These are phyloP conservation scores for Chaetomium sp. DNA, from an alignment of 2,329 filamentous ascomycete genomes.

Conservation along the genomic window DNA sequence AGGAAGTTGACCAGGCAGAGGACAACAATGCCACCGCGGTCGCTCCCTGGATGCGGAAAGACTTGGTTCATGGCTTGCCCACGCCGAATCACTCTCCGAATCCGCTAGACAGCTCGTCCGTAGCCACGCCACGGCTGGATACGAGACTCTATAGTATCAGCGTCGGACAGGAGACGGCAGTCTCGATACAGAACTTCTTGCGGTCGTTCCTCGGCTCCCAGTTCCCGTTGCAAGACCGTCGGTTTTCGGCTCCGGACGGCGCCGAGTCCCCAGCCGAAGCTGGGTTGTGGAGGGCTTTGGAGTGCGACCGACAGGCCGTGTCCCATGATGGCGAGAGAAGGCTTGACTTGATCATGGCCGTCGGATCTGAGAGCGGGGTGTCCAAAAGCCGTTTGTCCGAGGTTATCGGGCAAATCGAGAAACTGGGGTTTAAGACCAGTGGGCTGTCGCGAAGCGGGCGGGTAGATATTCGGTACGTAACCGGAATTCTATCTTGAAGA, in stretches of 20 bases:
- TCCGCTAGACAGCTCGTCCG: constrained; percentile 26
- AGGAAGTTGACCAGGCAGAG: background rate
- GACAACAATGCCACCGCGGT: background rate
- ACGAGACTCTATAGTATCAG: constrained; percentile 52
- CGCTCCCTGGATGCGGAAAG: constrained; percentile 14
- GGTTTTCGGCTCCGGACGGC: constrained; percentile 51
- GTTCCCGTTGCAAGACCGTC: constrained; percentile 52
- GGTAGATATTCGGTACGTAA: constrained; percentile 59
- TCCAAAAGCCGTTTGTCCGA: constrained; percentile 51
- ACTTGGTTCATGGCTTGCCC: constrained; percentile 32
- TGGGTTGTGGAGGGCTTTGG: constrained; percentile 56
- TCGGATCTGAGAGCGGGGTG: constrained; percentile 60
- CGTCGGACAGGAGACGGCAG: constrained; percentile 48
- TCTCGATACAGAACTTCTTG: constrained; percentile 60
- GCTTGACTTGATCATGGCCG: constrained; percentile 61
- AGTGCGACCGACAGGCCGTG: constrained; percentile 43
- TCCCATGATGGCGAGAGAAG: constrained; percentile 42
- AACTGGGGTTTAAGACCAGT: constrained; percentile 53
- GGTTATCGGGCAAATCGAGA: constrained; percentile 57
- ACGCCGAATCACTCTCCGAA: constrained; percentile 44
- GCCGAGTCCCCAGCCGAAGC: constrained; percentile 52
- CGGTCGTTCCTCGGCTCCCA: constrained; percentile 54
- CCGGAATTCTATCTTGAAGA: background rate
- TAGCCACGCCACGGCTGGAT: constrained; percentile 25
- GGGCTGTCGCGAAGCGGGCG: constrained; percentile 56